These are phyloP conservation scores for Fusarium camptoceras DNA, from an alignment of 2,329 filamentous ascomycete species.

Conservation along the genomic window DNA sequence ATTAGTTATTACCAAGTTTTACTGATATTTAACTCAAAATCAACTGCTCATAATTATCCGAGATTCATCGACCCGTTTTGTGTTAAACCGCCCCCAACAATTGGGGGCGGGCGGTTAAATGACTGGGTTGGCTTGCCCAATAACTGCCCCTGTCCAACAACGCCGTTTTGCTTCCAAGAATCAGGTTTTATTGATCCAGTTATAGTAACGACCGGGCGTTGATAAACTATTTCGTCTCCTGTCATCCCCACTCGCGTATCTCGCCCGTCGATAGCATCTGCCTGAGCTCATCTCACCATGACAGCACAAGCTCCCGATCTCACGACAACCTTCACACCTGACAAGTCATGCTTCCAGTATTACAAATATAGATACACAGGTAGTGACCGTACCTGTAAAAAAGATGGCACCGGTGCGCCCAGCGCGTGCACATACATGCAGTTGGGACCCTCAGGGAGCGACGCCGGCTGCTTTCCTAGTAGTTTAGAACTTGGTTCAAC, in stretches of 20 bases:
- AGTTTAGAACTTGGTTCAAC: not conserved
- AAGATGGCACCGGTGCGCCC: not conserved
- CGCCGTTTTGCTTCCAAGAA: not conserved
- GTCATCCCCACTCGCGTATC: not conserved
- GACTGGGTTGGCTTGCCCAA: not conserved
- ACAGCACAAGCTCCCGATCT: conserved; percentile 1
- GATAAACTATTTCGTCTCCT: not conserved
- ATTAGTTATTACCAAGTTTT: not conserved
- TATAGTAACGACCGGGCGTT: not conserved
- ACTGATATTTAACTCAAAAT: not conserved
- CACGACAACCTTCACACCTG: conserved; percentile 9
- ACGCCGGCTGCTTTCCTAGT: not conserved
- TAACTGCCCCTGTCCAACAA: not conserved
- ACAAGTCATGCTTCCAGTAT: conserved; percentile 8
- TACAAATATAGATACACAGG: conserved; percentile 15
- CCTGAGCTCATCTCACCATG: not conserved
- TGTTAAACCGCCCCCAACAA: not conserved
- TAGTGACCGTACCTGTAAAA: not conserved
- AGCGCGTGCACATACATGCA: conserved; percentile 11
- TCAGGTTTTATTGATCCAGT: not conserved
- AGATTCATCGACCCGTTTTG: not conserved
- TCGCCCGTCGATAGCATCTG: too few relatives aligned
- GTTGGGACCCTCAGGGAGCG: not conserved
- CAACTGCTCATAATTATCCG: not conserved
- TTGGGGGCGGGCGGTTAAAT: not conserved